Conservation (phyloP, 2,329 filamentous ascomycete species). For the Talaromyces sp. region DNA sequence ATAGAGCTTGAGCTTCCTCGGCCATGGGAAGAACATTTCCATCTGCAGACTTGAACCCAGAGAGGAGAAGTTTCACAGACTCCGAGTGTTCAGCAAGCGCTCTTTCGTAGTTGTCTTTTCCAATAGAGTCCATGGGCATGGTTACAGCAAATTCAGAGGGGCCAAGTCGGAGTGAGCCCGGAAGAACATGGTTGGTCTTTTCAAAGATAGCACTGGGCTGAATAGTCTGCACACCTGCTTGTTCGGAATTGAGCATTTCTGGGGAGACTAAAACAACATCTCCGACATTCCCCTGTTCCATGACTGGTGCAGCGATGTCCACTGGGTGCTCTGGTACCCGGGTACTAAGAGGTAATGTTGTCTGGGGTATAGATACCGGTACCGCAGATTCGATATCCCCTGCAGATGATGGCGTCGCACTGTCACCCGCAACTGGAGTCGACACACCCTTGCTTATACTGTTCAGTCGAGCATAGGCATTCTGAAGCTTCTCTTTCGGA, state of each 20-base stretch:
- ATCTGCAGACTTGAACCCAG: slow-evolving; percentile 20
- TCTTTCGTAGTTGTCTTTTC: slow-evolving; percentile 43
- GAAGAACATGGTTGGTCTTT: slow-evolving; percentile 25
- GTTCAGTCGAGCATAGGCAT: slow-evolving; percentile 29
- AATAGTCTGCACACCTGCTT: slow-evolving; percentile 32
- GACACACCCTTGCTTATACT: slow-evolving; percentile 22
- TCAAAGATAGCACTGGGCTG: slow-evolving; percentile 36
- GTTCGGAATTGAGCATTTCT: slow-evolving; percentile 25
- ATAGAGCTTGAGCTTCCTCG: slow-evolving; percentile 28
- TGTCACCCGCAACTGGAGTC: slow-evolving; percentile 26
- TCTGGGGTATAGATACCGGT: slow-evolving; percentile 29
- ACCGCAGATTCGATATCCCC: slow-evolving; percentile 39
- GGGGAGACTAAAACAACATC: slow-evolving; percentile 29
- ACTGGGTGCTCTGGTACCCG: slow-evolving; percentile 30
- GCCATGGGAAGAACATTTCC: slow-evolving; percentile 15
- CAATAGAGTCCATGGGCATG: slow-evolving; percentile 43
- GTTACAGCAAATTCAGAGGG: slow-evolving; percentile 41
- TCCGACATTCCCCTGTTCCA: slow-evolving; percentile 24
- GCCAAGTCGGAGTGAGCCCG: slow-evolving; percentile 36
- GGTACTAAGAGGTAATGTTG: slow-evolving; percentile 35
- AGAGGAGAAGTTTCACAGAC: slow-evolving; percentile 32
- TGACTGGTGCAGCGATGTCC: slow-evolving; percentile 9
- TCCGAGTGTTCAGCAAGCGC: slow-evolving; percentile 30
- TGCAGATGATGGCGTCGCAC: slow-evolving; percentile 42
- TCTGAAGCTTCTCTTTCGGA: slow-evolving; percentile 32